Conservation (phyloP, 1,139 yeast species). For the Fermentozyma sake region DNA sequence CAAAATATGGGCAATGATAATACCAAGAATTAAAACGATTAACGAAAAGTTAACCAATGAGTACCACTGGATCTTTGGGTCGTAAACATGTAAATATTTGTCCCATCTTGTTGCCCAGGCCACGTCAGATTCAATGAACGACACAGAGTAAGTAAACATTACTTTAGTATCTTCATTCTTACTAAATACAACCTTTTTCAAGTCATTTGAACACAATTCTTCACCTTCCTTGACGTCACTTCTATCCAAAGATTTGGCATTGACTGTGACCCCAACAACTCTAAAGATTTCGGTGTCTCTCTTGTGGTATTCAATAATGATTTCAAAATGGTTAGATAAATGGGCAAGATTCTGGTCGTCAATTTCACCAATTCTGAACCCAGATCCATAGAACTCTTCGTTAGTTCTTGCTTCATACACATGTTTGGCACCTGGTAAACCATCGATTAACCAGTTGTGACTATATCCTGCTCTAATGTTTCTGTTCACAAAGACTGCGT, state of each 20-base stretch:
- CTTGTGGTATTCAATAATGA: slow-evolving; percentile 76
- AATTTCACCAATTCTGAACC: slow-evolving; percentile 71
- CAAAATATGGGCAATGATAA: slow-evolving; percentile 76
- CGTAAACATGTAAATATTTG: slow-evolving; percentile 84
- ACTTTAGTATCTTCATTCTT: slow-evolving; percentile 30
- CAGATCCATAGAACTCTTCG: slow-evolving; percentile 65
- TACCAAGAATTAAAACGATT: slow-evolving; percentile 71
- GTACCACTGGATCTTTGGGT: slow-evolving; percentile 94
- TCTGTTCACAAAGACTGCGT: slow-evolving; percentile 69
- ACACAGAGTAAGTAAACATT: slow-evolving; percentile 42
- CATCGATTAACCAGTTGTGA: slow-evolving; percentile 93
- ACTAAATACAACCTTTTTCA: slow-evolving; percentile 26
- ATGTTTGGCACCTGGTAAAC: slow-evolving; percentile 81
- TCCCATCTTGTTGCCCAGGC: slow-evolving; percentile 99
- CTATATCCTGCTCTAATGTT: slow-evolving; percentile 78
- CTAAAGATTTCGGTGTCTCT: slow-evolving; percentile 67
- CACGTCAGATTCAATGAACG: slow-evolving; percentile 63
- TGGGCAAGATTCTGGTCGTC: slow-evolving; percentile 47
- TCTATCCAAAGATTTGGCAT: slow-evolving; percentile 62
- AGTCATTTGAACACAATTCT: slow-evolving; percentile 32
- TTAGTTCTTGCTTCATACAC: slow-evolving; percentile 55
- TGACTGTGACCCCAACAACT: slow-evolving; percentile 85
- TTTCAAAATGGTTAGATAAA: slow-evolving; percentile 76
- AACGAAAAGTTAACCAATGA: slow-evolving; percentile 81
- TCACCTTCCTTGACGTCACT: slow-evolving; percentile 19